Conservation (phyloP, 192 early-diverging fungal species). For the Coemansia sp. region DNA sequence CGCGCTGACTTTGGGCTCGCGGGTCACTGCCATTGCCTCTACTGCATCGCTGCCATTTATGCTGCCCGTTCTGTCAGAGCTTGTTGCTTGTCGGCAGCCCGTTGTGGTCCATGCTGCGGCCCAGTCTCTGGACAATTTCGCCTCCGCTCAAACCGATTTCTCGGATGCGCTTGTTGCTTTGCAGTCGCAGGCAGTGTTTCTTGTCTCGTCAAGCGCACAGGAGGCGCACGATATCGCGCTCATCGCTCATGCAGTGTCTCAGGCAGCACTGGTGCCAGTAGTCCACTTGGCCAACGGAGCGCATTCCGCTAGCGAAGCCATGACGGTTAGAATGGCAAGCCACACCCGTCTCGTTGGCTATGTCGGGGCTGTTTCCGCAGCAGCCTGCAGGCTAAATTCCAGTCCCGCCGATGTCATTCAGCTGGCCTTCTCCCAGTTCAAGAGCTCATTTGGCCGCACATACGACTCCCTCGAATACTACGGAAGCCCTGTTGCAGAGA, state of each 20-base stretch:
- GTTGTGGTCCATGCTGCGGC: slow-evolving; percentile 83
- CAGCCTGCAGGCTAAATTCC: neutral
- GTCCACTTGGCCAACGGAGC: slow-evolving; percentile 82
- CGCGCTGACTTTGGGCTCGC: slow-evolving; percentile 56
- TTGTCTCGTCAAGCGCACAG: slow-evolving; percentile 75
- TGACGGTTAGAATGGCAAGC: slow-evolving; percentile 54
- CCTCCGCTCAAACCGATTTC: slow-evolving; percentile 62
- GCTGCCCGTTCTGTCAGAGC: slow-evolving; percentile 78
- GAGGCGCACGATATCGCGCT: slow-evolving; percentile 88
- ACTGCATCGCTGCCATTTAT: slow-evolving; percentile 75
- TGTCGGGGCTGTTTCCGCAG: slow-evolving; percentile 17
- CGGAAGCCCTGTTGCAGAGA: slow-evolving; percentile 68
- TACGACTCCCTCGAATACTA: slow-evolving; percentile 83
- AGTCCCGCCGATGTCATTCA: slow-evolving; percentile 12
- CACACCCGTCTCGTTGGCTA: slow-evolving; percentile 55
- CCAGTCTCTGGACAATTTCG: slow-evolving; percentile 57
- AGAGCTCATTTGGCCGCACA: slow-evolving; percentile 52
- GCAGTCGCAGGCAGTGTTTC: slow-evolving; percentile 73
- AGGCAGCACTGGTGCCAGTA: slow-evolving; percentile 61
- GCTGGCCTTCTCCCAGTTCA: slow-evolving; percentile 47
- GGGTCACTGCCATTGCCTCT: slow-evolving; percentile 62
- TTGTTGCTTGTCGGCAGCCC: slow-evolving; percentile 60
- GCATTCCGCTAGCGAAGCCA: slow-evolving; percentile 55
- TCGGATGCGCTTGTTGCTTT: slow-evolving; percentile 73
- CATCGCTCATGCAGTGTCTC: slow-evolving; percentile 77